Conservation (phyloP, 2,329 filamentous ascomycete genomes). For the Aspergillus glaucus region DNA sequence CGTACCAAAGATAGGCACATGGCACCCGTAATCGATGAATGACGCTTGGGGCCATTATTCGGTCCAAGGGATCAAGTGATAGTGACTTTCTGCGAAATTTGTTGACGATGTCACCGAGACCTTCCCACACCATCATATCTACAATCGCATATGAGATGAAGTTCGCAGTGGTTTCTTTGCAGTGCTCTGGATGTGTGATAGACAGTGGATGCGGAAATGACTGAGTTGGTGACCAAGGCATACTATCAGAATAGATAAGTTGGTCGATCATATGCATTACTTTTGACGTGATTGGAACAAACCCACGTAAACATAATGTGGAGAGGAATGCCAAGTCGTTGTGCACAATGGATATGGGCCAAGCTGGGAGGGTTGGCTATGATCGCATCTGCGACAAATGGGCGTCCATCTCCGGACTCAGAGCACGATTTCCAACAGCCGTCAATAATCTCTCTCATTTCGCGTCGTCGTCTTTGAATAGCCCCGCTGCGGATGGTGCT, state of each 20-base stretch:
- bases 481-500: conserved; percentile 71
- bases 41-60: conserved; percentile 75
- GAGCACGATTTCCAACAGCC: conserved; percentile 72
- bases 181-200: conserved; percentile 68
- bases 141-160: conserved; percentile 74
- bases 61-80: conserved; percentile 66
- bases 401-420: conserved; percentile 54
- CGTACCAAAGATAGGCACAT: conserved; percentile 76
- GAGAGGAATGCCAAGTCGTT: conserved; percentile 28
- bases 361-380: conserved; percentile 36
- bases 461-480: conserved; percentile 65
- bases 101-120: conserved; percentile 71
- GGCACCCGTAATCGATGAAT: conserved; percentile 68
- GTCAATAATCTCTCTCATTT: conserved; percentile 64
- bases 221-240: conserved; percentile 82
- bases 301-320: conserved; percentile 69
- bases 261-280: neutral
- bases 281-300: neutral
- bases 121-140: conserved; percentile 86
- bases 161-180: conserved; percentile 65
- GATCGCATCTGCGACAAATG: conserved; percentile 33
- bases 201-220: conserved; percentile 78
- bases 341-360: conserved; percentile 32
- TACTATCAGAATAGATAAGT: conserved; percentile 39
- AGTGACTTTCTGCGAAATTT: conserved; percentile 46